Percentiles rank a stretch among this genome's conserved stretches.
These are phyloP conservation scores for Centrapalus pauciflorus DNA, from an alignment of 129 eudicot genomes.

Conservation along the genomic window DNA sequence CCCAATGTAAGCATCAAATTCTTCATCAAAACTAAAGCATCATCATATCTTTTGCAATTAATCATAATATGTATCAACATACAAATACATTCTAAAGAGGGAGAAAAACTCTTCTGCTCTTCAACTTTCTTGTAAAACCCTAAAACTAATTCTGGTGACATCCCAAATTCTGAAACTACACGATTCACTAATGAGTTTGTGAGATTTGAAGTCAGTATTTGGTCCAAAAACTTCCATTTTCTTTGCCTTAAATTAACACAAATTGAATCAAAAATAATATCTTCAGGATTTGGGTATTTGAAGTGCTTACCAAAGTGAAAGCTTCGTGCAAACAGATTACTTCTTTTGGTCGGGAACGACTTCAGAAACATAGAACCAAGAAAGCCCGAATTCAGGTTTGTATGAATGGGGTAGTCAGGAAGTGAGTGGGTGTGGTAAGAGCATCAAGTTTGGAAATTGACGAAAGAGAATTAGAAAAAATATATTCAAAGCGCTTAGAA, in stretches of 20 bases:
- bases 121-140: constrained; percentile 41
- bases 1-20: constrained; percentile 42
- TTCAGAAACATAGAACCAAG: constrained; percentile 46
- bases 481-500: background rate
- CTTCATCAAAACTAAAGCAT: constrained; percentile 37
- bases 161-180: constrained; percentile 43
- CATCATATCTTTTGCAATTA: constrained; percentile 39
- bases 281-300: constrained; percentile 43
- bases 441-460: background rate
- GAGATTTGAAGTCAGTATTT: constrained; percentile 26
- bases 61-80: constrained; percentile 41
- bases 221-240: constrained; percentile 46
- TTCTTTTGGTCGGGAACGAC: constrained; percentile 26
- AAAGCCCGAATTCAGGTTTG: constrained; percentile 18
- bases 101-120: constrained; percentile 11
- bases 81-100: constrained; percentile 30
- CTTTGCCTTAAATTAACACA: constrained; percentile 55
- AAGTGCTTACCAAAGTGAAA: constrained; percentile 50
- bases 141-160: constrained; percentile 46
- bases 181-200: constrained; percentile 42
- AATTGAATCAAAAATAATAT: constrained; percentile 43
- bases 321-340: constrained; percentile 31
- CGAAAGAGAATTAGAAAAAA: background rate
- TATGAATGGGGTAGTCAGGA: background rate
- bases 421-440: background rate